phyloP scores from a whole-genome alignment of 768 basidiomycete genomes.

The Porpolomopsis calyptriformis region DNA sequence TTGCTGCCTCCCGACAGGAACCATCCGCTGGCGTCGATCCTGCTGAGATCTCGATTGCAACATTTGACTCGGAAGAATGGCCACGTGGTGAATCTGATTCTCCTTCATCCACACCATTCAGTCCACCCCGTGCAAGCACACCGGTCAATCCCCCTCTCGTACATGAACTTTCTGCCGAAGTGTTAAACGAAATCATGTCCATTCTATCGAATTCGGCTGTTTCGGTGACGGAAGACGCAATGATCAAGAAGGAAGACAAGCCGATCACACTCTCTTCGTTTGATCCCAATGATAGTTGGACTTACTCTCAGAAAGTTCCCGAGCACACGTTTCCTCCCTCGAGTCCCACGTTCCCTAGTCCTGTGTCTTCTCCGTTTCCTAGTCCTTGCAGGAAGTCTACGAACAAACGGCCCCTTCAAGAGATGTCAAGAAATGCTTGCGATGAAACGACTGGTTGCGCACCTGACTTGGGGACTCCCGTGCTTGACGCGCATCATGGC shows the following conservation, averaged over 20 bases:
- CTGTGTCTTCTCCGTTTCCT: slow-evolving; percentile 4
- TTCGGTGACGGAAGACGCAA: background rate
- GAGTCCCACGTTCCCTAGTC: background rate
- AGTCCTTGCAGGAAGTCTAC: background rate
- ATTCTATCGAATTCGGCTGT: background rate
- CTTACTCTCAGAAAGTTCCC: background rate
- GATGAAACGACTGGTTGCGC: slow-evolving; percentile 13
- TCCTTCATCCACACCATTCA: background rate
- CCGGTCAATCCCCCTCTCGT: background rate
- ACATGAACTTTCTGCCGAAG: background rate
- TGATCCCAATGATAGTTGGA: too few species aligned
- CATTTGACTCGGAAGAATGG: background rate
- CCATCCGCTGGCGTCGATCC: slow-evolving; percentile 27
- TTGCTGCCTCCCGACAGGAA: slow-evolving; percentile 8
- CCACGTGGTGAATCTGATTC: background rate
- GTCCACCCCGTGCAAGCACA: background rate
- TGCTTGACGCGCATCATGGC: slow-evolving; percentile 56
- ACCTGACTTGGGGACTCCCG: slow-evolving; percentile 33
- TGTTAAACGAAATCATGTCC: background rate
- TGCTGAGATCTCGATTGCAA: slow-evolving; percentile 21
- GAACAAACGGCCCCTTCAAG: too few species aligned
- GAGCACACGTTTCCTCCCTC: background rate
- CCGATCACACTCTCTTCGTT: background rate
- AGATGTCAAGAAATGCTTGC: background rate
- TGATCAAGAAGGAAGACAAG: background rate